Conservation (phyloP, 257 asterid species). For the Penstemon barbatus region DNA sequence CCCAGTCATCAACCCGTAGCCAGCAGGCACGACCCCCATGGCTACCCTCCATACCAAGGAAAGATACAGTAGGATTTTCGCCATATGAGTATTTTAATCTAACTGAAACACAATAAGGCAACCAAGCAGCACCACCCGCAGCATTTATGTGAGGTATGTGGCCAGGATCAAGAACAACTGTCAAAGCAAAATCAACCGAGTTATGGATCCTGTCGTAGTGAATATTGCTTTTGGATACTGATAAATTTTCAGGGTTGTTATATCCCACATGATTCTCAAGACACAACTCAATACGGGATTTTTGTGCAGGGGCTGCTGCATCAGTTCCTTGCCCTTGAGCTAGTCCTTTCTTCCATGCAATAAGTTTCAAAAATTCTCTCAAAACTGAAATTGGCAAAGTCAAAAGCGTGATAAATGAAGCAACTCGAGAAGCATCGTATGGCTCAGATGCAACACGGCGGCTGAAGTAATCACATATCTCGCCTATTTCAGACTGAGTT, state of each 20-base stretch:
- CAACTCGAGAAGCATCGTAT: constrained; percentile 96
- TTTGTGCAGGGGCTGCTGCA: constrained; percentile 71
- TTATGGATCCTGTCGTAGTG: constrained; percentile 77
- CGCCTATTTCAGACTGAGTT: constrained; percentile 90
- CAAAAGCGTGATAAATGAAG: constrained; percentile 90
- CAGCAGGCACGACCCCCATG: constrained; percentile 99
- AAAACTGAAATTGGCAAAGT: constrained; percentile 91
- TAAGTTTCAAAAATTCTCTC: constrained; percentile 89
- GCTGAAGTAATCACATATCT: constrained; percentile 95
- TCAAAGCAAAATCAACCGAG: constrained; percentile 90
- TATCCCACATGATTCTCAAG: constrained; percentile 91
- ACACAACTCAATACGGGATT: constrained; percentile 92
- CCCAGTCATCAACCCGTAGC: constrained; percentile 85
- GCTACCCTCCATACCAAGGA: constrained; percentile 97
- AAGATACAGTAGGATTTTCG: constrained; percentile 67
- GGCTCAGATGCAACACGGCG: constrained; percentile 99
- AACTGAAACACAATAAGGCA: constrained; percentile 92
- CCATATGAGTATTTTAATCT: constrained; percentile 77
- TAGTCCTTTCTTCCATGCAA: constrained; percentile 97
- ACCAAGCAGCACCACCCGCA: constrained; percentile 99
- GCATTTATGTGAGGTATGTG: constrained; percentile 92
- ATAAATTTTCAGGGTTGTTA: constrained; percentile 49
- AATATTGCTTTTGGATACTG: constrained; percentile 79
- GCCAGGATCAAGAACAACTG: constrained; percentile 88
- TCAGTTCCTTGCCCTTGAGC: constrained; percentile 80